phyloP scores from a whole-genome alignment of 805 yeast species.

The Ogataea glucozyma region DNA sequence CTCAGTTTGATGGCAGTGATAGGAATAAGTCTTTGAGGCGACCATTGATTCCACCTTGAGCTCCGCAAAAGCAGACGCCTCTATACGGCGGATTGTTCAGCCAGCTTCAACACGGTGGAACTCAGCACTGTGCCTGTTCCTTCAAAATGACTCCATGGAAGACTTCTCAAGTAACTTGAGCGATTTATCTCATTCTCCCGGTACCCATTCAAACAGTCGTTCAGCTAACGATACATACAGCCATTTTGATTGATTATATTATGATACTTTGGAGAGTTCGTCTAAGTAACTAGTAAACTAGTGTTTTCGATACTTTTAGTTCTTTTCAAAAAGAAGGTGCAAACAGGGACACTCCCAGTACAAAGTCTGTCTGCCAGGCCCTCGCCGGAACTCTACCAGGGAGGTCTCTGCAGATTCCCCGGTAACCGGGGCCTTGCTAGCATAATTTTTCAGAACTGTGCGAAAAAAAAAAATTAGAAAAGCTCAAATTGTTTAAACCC shows the following conservation, averaged over 20 bases:
- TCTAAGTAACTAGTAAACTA: no score
- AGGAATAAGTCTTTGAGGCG: no score
- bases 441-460: conserved; percentile 4
- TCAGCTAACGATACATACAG: conserved; percentile 27
- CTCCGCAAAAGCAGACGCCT: no score
- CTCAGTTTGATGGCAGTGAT: no score
- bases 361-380: conserved; percentile 1
- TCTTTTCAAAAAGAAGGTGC: conserved; percentile 7
- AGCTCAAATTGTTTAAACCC: no score
- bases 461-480: conserved; percentile 2
- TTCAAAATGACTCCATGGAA: no score
- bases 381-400: conserved; percentile 2
- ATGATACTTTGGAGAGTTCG: conserved; percentile 8
- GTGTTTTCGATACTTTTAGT: no score
- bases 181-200: background rate
- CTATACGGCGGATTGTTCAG: no score
- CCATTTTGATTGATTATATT: conserved; percentile 28
- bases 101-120: no score
- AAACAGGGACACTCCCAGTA: conserved; percentile 4
- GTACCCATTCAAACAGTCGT: background rate
- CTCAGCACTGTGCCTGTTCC: no score
- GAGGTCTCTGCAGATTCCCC: background rate
- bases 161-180: no score
- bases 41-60: no score
- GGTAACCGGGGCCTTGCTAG: conserved; percentile 4